Evolutionary conservation across 305 asterid species (phyloP).

Genomic region (Solanum hybrid): DNA sequence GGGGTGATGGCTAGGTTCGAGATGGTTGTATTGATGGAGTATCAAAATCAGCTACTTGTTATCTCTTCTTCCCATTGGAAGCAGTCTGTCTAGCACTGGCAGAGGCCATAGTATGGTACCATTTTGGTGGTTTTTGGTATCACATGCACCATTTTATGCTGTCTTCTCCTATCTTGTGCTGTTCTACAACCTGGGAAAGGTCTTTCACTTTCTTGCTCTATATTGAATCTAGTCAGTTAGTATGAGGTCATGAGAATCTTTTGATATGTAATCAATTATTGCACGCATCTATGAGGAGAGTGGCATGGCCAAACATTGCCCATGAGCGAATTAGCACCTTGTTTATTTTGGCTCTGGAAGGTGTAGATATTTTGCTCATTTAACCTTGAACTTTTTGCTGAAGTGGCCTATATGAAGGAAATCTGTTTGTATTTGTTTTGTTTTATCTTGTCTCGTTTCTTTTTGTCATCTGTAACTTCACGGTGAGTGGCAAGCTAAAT

Average conservation of each 20-base stretch:
- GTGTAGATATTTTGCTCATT: background rate
- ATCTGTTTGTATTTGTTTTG: background rate
- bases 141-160: background rate
- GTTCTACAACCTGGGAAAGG: background rate
- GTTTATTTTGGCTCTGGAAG: background rate
- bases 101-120: background rate
- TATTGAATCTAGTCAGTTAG: background rate
- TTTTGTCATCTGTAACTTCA: background rate
- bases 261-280: background rate
- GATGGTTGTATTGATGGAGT: background rate
- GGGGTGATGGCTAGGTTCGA: background rate
- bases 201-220: background rate
- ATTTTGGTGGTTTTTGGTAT: background rate
- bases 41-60: background rate
- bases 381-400: background rate
- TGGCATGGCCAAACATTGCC: background rate
- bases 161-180: background rate
- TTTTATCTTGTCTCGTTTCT: background rate
- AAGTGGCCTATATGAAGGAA: background rate
- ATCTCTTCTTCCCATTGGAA: background rate
- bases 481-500: background rate
- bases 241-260: background rate
- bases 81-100: background rate
- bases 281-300: background rate
- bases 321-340: background rate